Evolutionary conservation across 139 green algal species (phyloP).

Genomic region (Protoeuglena noctilucae): DNA sequence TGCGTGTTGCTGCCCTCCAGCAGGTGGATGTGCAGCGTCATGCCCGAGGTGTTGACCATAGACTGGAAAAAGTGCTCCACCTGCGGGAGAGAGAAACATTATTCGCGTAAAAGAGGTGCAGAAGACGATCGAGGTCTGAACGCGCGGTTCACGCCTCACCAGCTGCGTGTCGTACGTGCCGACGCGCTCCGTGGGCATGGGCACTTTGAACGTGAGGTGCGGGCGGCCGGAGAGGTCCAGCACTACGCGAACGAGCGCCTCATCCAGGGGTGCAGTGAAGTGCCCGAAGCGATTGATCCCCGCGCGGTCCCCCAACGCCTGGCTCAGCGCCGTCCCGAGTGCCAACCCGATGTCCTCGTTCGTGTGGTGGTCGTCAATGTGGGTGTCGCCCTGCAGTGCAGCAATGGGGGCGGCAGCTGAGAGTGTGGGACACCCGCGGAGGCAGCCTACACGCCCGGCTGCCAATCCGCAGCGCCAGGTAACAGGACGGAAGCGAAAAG

Average conservation of each 20-base stretch:
- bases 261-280: constrained; percentile 81
- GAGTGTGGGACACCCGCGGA: no score
- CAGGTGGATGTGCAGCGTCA: constrained; percentile 80
- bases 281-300: constrained; percentile 92
- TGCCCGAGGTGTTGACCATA: constrained; percentile 75
- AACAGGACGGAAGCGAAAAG: no score
- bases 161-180: constrained; percentile 73
- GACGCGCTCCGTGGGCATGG: constrained; percentile 76
- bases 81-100: constrained; percentile 37
- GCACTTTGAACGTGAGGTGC: constrained; percentile 61
- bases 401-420: no score
- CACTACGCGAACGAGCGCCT: constrained; percentile 78
- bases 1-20: constrained; percentile 85
- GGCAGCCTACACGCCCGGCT: no score
- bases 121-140: background rate
- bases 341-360: constrained; percentile 72
- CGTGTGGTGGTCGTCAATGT: constrained; percentile 99
- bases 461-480: no score
- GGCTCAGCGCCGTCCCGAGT: background rate
- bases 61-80: constrained; percentile 96
- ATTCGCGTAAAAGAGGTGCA: background rate
- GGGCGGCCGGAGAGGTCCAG: constrained; percentile 87
- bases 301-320: constrained; percentile 20
- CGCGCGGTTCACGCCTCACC: constrained; percentile 13
- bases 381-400: constrained; percentile 84